Evolutionary conservation across 2,329 filamentous ascomycete genomes (phyloP), one percentile per base, ranked within the genome.

Genomic region (Aspergillus japonicus): DNA sequence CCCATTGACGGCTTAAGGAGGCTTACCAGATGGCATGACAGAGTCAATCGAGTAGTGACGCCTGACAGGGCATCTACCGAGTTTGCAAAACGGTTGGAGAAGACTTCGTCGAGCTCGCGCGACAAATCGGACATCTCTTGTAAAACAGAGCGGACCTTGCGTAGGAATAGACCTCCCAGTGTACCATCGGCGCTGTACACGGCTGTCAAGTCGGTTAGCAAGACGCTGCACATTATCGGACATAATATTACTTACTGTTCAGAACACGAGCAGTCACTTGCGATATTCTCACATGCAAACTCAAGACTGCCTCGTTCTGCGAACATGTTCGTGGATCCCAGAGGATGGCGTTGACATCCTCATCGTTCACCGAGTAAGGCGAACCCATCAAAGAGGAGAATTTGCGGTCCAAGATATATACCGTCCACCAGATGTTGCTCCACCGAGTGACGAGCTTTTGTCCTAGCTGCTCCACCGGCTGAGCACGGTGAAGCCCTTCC

Each of bases 381-480:
- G 83, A 65, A 0, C 83, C 83, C 76, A 84, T 83, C 2, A 84
- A 64, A 0, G 81, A 82, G 1, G 81, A 81, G 74, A 84, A 83
- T 63, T 84, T 79, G 1, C 82, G 75, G 56, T 85, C 83, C 0
- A 85, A 66, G 2, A 85, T 77, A 49, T 83, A 84, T 0, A 84
- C 77, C 0, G 83, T 85, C 82, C 82, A 85, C 82, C 82, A 85
- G 12, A 83, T 76, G 56, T 79, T 79, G 5, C 80, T 79, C 47
- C 78, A 82, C 50, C 83, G 72, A 56, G 84, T 77, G 0, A 83
- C 80, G 3, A 77, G 67, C 0, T 70, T 64, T 3, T 80, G 76
- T 0, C 80, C 80, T 0, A 84, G 62, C 44, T 81, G 77, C 1
- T 77, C 73, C 0, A 77, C 73, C 0, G 80, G 80, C 77, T 84